Evolutionary conservation across 371 early-diverging fungal genomes (phyloP).

Genomic region (Blastocladiella emersonii): DNA sequence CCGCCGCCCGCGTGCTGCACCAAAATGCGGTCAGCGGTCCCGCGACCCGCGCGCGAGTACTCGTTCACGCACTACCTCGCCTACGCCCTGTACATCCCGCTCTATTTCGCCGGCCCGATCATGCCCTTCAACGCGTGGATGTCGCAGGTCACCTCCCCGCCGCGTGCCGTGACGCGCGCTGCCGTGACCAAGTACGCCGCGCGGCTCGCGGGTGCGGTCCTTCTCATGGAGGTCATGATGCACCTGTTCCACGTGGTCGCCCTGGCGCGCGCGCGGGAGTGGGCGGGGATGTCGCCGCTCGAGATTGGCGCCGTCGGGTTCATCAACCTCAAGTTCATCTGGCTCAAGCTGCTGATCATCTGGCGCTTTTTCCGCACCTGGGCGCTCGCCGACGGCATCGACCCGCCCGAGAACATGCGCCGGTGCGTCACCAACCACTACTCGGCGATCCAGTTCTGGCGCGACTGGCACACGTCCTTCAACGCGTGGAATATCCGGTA

Average conservation of each 20-base stretch:
- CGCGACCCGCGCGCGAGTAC: conserved; percentile 48
- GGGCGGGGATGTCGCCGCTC: conserved; percentile 52
- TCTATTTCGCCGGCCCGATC: conserved; percentile 89
- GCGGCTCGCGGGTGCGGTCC: conserved; percentile 22
- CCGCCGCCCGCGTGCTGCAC: neutral
- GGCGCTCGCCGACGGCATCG: conserved; percentile 74
- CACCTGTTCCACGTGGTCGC: conserved; percentile 75
- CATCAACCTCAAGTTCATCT: conserved; percentile 69
- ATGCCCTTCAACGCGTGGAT: conserved; percentile 83
- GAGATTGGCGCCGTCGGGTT: conserved; percentile 68
- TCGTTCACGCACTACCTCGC: conserved; percentile 55
- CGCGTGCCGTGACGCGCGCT: neutral
- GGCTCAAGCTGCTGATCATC: conserved; percentile 82
- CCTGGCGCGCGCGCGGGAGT: conserved; percentile 61
- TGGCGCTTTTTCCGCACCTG: conserved; percentile 90
- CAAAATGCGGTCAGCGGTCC: conserved; percentile 28
- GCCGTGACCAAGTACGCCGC: conserved; percentile 11
- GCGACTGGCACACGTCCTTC: conserved; percentile 80
- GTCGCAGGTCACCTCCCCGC: conserved; percentile 30
- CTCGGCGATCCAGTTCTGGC: conserved; percentile 78
- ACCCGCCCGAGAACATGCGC: conserved; percentile 79
- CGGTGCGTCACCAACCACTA: conserved; percentile 88
- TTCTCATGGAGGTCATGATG: conserved; percentile 70
- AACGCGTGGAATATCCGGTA: conserved; percentile 85
- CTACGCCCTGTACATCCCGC: conserved; percentile 73